phyloP scores from a whole-genome alignment of 805 yeast species.

The Danielia oregonensis region DNA sequence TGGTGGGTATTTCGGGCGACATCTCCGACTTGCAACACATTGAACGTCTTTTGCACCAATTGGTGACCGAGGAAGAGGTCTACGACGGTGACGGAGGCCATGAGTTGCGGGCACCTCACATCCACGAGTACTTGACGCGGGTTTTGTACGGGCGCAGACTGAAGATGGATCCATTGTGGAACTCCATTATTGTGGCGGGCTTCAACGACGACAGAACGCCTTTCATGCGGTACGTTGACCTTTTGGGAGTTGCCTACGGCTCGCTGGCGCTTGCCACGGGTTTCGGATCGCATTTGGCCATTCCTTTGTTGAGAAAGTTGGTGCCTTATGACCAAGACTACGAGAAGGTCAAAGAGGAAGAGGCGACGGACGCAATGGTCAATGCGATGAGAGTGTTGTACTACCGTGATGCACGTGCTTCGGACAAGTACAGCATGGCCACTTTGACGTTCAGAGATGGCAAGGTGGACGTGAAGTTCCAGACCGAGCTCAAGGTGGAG shows the following conservation, averaged over 20 bases:
- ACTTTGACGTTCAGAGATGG: conserved; percentile 51
- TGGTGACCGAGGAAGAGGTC: conserved; percentile 66
- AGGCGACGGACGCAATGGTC: conserved; percentile 72
- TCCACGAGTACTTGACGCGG: conserved; percentile 81
- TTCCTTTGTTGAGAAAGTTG: conserved; percentile 83
- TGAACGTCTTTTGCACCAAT: conserved; percentile 68
- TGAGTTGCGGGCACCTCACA: conserved; percentile 73
- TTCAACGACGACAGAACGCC: conserved; percentile 62
- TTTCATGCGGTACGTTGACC: conserved; percentile 80
- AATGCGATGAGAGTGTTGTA: conserved; percentile 92
- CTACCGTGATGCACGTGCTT: conserved; percentile 94
- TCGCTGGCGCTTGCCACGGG: conserved; percentile 94
- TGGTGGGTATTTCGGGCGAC: conserved; percentile 94
- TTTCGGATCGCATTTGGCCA: conserved; percentile 91
- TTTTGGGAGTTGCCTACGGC: conserved; percentile 86
- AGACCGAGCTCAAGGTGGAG: conserved; percentile 63
- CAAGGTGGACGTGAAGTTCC: conserved; percentile 52
- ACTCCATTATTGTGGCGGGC: conserved; percentile 89
- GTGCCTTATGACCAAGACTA: conserved; percentile 79
- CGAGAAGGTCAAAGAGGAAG: conserved; percentile 60
- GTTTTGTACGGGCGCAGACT: conserved; percentile 84
- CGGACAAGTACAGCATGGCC: conserved; percentile 80
- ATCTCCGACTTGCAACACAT: conserved; percentile 88
- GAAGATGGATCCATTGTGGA: conserved; percentile 96
- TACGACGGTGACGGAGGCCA: conserved; percentile 69